Evolutionary conservation across 805 yeast species (phyloP).

Genomic region (Cyberlindnera euphorbiae): DNA sequence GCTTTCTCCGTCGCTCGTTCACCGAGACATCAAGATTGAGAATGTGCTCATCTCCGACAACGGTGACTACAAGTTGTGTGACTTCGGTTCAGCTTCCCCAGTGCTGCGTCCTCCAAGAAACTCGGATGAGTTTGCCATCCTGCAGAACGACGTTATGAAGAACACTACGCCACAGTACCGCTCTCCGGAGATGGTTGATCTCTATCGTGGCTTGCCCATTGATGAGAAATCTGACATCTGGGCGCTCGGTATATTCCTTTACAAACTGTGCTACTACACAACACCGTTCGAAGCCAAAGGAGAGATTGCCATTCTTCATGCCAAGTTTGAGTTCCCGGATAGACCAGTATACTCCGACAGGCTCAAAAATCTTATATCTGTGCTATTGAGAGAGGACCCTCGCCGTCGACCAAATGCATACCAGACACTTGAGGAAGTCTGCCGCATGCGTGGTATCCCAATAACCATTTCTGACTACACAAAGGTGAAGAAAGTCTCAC

Average conservation of each 20-base stretch:
- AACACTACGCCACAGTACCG: conserved; percentile 85
- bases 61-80: conserved; percentile 66
- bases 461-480: conserved; percentile 38
- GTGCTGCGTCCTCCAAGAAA: conserved; percentile 58
- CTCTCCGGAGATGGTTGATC: conserved; percentile 80
- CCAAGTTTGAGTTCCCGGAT: conserved; percentile 47
- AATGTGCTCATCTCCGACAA: conserved; percentile 62
- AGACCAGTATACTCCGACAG: conserved; percentile 56
- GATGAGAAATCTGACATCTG: conserved; percentile 82
- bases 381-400: conserved; percentile 62
- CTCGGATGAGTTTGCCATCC: conserved; percentile 51
- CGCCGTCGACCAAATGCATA: conserved; percentile 67
- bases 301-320: conserved; percentile 58
- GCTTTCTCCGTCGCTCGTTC: conserved; percentile 63
- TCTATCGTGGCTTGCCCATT: conserved; percentile 61
- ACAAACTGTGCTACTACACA: conserved; percentile 74
- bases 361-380: conserved; percentile 58
- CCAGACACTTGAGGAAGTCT: conserved; percentile 65
- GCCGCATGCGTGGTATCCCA: conserved; percentile 50
- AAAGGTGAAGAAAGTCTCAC: conserved; percentile 23
- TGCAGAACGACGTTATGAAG: conserved; percentile 66
- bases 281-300: conserved; percentile 74
- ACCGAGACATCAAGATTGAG: conserved; percentile 79
- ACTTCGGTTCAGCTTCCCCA: conserved; percentile 76
- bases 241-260: conserved; percentile 78